A percentile compares a stretch with the other conserved stretches of the same genome.
phyloP scores from a whole-genome alignment of 2,329 filamentous ascomycete species.

The Talaromyces pinophilus region DNA sequence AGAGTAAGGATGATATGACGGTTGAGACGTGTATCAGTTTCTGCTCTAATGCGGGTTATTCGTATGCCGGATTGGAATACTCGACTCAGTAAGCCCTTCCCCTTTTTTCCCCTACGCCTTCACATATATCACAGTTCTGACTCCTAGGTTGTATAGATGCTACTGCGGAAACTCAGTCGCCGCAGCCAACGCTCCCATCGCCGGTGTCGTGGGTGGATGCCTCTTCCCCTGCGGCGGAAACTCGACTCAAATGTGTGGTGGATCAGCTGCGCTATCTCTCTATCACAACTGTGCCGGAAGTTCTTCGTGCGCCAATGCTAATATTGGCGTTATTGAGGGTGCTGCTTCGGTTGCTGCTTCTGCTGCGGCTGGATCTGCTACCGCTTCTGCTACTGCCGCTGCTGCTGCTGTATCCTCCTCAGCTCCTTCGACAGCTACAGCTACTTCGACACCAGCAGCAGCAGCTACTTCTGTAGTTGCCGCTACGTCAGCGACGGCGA shows the following conservation, averaged over 20 bases:
- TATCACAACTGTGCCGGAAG: constrained; percentile 31
- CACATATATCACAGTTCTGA: neutral
- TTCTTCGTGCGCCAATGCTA: constrained; percentile 21
- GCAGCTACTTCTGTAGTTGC: neutral
- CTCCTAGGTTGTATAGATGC: constrained; percentile 5
- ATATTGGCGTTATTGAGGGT: constrained; percentile 20
- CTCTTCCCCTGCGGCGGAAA: constrained; percentile 32
- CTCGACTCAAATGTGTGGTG: constrained; percentile 31
- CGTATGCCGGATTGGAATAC: constrained; percentile 36
- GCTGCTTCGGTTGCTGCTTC: constrained; percentile 13
- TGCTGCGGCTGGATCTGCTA: neutral
- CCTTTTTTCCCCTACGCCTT: neutral
- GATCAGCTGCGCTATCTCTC: constrained; percentile 27
- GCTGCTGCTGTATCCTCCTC: neutral
- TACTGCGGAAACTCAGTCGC: constrained; percentile 22
- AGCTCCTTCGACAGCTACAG: neutral
- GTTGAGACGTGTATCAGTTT: constrained; percentile 34
- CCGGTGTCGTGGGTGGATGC: constrained; percentile 31
- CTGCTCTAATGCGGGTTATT: constrained; percentile 36
- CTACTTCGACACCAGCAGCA: neutral
- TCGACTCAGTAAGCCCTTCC: constrained; percentile 20
- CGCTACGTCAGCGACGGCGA: neutral
- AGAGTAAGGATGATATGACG: constrained; percentile 29
- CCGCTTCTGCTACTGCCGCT: neutral
- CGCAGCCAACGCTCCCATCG: constrained; percentile 25